Conservation (phyloP, 2,329 filamentous ascomycete genomes). For the Zasmidium citrigriseum region DNA sequence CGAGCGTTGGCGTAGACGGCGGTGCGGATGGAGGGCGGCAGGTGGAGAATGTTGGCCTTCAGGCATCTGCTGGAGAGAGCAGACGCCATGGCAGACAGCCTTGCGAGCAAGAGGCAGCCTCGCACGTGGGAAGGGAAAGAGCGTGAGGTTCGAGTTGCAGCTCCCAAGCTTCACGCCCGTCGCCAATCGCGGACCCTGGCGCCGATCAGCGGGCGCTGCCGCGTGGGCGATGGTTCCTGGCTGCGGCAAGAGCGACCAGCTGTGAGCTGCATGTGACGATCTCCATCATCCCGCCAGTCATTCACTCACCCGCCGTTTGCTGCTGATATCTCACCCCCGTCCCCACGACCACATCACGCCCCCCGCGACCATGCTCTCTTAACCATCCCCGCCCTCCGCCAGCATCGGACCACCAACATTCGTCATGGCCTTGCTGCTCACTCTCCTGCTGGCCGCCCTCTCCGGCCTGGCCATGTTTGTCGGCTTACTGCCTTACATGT, state of each 20-base stretch:
- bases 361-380: not conserved
- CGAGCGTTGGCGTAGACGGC: conserved; percentile 19
- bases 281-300: not conserved
- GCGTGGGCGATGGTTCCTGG: not conserved
- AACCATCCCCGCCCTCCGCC: not conserved
- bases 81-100: conserved; percentile 14
- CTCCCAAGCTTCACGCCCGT: not conserved
- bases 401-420: not conserved
- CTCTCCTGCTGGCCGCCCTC: conserved; percentile 23
- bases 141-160: not conserved
- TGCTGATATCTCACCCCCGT: too few relatives aligned
- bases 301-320: not conserved
- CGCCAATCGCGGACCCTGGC: not conserved
- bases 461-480: conserved; percentile 25
- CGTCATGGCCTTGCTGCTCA: conserved; percentile 12
- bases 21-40: conserved; percentile 25
- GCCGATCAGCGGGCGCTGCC: conserved; percentile 1
- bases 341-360: too few relatives aligned
- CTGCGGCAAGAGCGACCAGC: not conserved
- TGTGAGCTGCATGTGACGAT: conserved; percentile 4
- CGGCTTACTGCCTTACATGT: conserved; percentile 27
- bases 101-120: not conserved
- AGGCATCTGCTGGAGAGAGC: conserved; percentile 1
- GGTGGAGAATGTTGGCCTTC: conserved; percentile 16
- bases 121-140: not conserved